A percentile compares a stretch with the other conserved stretches of the same genome.
Evolutionary conservation across 257 asterid species (phyloP).

Genomic region (Coffea canephora): DNA sequence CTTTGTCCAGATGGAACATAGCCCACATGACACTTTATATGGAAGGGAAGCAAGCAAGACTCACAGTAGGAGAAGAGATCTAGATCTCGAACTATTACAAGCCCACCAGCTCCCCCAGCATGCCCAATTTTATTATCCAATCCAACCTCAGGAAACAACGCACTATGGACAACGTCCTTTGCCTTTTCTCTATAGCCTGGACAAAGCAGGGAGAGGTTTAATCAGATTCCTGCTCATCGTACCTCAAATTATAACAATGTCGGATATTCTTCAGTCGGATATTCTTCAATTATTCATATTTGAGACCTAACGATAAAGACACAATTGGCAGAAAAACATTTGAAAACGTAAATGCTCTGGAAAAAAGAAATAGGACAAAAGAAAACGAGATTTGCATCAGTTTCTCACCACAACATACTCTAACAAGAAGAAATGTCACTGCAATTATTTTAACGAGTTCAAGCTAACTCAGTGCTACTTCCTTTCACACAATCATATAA

Average conservation of each 20-base stretch:
- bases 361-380: not conserved
- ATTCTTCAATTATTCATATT: not conserved
- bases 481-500: not conserved
- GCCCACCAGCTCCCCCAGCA: constrained; percentile 95
- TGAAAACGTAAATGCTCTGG: not conserved
- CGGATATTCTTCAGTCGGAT: not conserved
- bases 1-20: constrained; percentile 78
- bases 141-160: constrained; percentile 90
- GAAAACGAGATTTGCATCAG: not conserved
- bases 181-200: constrained; percentile 77
- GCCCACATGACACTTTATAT: constrained; percentile 85
- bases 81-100: constrained; percentile 90
- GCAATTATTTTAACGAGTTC: not conserved
- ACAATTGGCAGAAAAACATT: not conserved
- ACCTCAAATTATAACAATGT: not conserved
- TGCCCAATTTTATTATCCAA: constrained; percentile 66
- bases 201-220: constrained; percentile 5
- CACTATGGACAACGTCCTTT: constrained; percentile 73
- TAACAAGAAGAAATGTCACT: not conserved
- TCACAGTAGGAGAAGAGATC: constrained; percentile 89
- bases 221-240: not conserved
- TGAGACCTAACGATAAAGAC: not conserved
- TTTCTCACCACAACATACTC: not conserved
- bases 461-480: not conserved
- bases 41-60: constrained; percentile 95